Evolutionary conservation across 345 rosid genomes (phyloP).

Genomic region (Euphorbia tirucalli): DNA sequence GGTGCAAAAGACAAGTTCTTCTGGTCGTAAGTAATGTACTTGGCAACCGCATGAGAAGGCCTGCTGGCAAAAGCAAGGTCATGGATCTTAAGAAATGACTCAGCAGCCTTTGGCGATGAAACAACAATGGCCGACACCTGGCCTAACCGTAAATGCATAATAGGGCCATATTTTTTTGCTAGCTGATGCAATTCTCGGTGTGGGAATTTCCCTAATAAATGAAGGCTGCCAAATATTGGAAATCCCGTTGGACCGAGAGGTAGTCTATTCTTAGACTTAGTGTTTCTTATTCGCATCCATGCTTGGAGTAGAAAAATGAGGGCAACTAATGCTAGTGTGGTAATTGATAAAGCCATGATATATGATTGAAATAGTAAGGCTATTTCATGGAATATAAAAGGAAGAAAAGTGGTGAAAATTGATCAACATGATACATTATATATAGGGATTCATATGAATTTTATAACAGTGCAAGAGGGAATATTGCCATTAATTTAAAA

Average conservation of each 20-base stretch:
- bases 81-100: constrained; percentile 38
- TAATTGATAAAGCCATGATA: background rate
- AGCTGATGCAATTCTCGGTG: constrained; percentile 33
- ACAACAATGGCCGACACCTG: constrained; percentile 29
- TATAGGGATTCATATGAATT: too few relatives aligned
- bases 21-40: constrained; percentile 27
- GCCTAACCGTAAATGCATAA: constrained; percentile 39
- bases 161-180: constrained; percentile 40
- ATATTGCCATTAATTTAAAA: too few relatives aligned
- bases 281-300: background rate
- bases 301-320: background rate
- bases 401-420: too few relatives aligned
- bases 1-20: constrained; percentile 21
- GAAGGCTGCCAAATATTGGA: constrained; percentile 42
- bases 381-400: too few relatives aligned
- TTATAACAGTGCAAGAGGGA: too few relatives aligned
- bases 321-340: background rate
- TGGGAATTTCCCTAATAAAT: constrained; percentile 32
- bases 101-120: constrained; percentile 44
- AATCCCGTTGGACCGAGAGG: constrained; percentile 48
- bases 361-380: background rate
- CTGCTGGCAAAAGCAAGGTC: constrained; percentile 41
- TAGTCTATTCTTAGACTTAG: constrained; percentile 5
- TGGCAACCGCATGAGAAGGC: constrained; percentile 24
- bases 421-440: too few relatives aligned